phyloP scores from a whole-genome alignment of 768 basidiomycete genomes.

The Boletus bicolor region DNA sequence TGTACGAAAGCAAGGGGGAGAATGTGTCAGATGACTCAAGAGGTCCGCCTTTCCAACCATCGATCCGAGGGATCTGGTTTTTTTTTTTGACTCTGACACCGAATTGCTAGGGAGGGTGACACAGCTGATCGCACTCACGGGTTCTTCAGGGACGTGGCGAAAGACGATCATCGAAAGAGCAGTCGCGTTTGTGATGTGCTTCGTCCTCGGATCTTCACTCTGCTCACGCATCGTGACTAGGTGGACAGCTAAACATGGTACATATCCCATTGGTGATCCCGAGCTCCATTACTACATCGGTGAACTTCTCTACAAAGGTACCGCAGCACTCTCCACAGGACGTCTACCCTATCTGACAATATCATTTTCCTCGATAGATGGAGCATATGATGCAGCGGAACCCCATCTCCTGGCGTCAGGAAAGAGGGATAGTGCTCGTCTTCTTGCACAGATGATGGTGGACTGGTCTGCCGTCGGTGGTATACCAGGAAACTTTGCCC shows the following conservation, averaged over 20 bases:
- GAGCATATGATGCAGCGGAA: constrained; percentile 71
- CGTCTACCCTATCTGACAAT: background rate
- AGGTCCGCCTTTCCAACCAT: constrained; percentile 48
- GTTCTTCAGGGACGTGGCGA: constrained; percentile 79
- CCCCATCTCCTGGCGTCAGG: constrained; percentile 81
- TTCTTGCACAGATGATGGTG: constrained; percentile 82
- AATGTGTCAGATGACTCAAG: constrained; percentile 70
- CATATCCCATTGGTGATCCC: constrained; percentile 85
- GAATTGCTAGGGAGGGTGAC: constrained; percentile 67
- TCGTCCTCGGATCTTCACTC: constrained; percentile 6
- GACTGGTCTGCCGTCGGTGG: constrained; percentile 66
- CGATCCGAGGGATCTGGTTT: background rate
- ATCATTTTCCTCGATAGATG: constrained; percentile 49
- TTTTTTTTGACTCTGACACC: background rate
- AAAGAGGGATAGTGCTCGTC: constrained; percentile 82
- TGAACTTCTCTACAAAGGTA: constrained; percentile 83
- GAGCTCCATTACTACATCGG: constrained; percentile 88
- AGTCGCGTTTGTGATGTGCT: constrained; percentile 58
- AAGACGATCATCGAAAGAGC: constrained; percentile 85
- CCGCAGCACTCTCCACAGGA: constrained; percentile 1
- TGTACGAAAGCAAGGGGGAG: constrained; percentile 76
- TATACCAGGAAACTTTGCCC: constrained; percentile 69
- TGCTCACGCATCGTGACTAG: constrained; percentile 40
- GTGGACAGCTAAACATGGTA: constrained; percentile 79
- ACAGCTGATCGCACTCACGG: constrained; percentile 86